Percentiles rank a stretch among this genome's conserved stretches.
Evolutionary conservation across 306 rosid genomes (phyloP).

Genomic region (Dalbergia cochinchinensis): DNA sequence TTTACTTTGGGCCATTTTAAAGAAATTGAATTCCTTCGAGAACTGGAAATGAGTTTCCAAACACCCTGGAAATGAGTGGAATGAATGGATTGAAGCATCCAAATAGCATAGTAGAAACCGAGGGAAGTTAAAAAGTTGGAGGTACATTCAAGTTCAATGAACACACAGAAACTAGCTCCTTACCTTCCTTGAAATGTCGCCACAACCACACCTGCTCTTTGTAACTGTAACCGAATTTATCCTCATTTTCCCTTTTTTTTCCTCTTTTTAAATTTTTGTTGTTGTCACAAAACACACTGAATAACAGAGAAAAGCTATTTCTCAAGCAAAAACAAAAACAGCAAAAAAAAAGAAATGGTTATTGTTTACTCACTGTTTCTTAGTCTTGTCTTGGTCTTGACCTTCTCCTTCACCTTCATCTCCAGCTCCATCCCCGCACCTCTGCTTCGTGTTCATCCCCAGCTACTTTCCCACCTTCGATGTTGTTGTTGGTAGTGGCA

Average conservation of each 20-base stretch:
- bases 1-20: too few relatives aligned
- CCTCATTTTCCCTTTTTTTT: neutral
- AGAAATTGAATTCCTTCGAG: too few relatives aligned
- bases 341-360: neutral
- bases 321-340: neutral
- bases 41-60: too few relatives aligned
- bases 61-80: too few relatives aligned
- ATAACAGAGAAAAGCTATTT: neutral
- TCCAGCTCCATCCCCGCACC: conserved; percentile 36
- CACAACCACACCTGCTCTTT: neutral
- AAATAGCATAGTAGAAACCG: too few relatives aligned
- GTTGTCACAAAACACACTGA: neutral
- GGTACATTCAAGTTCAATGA: conserved; percentile 11
- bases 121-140: too few relatives aligned
- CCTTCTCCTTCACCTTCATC: conserved; percentile 41
- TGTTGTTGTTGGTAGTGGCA: conserved; percentile 8
- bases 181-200: conserved; percentile 6
- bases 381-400: conserved; percentile 67
- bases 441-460: conserved; percentile 37
- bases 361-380: conserved; percentile 66
- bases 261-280: neutral
- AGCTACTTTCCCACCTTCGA: conserved; percentile 7
- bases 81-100: too few relatives aligned
- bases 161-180: neutral
- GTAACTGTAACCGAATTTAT: conserved; percentile 25